Evolutionary conservation across 345 rosid genomes (phyloP).

Genomic region (Nasturtium officinale): DNA sequence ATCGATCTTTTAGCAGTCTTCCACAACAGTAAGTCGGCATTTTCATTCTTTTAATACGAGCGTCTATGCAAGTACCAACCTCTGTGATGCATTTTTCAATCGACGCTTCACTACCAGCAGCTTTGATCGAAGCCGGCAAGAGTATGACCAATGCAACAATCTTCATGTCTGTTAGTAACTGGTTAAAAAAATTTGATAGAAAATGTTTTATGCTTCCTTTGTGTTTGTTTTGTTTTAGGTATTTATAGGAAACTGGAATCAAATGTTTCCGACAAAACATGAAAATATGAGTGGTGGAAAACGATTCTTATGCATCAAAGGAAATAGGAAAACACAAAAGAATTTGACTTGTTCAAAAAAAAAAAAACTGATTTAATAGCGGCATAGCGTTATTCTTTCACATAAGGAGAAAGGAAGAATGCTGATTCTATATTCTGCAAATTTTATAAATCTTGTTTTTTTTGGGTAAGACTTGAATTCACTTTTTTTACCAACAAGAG

Average conservation of each 20-base stretch:
- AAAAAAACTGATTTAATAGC: neutral
- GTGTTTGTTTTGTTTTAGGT: neutral
- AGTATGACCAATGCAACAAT: neutral
- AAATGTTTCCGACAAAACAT: neutral
- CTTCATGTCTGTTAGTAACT: neutral
- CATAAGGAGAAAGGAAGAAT: no score
- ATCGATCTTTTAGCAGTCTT: neutral
- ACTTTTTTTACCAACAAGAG: no score
- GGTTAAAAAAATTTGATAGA: neutral
- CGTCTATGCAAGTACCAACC: neutral
- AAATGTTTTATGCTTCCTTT: neutral
- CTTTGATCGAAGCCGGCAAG: slow-evolving; percentile 2
- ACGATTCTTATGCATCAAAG: neutral
- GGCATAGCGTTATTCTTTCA: neutral
- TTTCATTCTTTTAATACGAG: neutral
- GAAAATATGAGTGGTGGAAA: slow-evolving; percentile 1
- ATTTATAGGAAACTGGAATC: neutral
- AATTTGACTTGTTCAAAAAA: slow-evolving; percentile 12
- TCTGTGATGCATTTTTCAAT: neutral
- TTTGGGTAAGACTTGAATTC: no score
- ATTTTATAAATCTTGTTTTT: no score
- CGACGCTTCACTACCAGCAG: neutral
- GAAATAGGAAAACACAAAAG: neutral
- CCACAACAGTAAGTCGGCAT: slow-evolving; percentile 3
- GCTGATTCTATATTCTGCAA: neutral